Conservation (phyloP, 169 alveolate species). For the Plasmodium gaboni region DNA sequence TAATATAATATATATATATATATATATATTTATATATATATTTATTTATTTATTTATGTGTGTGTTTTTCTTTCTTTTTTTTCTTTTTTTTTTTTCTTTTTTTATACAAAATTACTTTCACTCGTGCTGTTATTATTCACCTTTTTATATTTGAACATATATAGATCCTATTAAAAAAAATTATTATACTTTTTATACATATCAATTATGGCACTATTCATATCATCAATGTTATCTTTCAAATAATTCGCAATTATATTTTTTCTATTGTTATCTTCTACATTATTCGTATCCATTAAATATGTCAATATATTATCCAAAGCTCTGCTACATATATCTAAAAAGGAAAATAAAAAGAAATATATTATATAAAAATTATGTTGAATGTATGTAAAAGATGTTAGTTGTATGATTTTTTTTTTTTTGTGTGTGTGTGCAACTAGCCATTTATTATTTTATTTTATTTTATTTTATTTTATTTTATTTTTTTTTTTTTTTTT, state of each 20-base stretch:
- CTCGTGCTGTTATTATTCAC: background rate
- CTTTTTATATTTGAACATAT: background rate
- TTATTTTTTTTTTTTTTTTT: background rate
- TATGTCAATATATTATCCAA: conserved; percentile 31
- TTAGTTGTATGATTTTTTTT: too few species aligned
- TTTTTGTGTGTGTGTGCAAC: too few species aligned
- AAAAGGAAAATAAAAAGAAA: conserved; percentile 8
- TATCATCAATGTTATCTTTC: conserved; percentile 49
- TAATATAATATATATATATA: too few species aligned
- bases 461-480: too few species aligned
- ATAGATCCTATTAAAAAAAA: conserved; percentile 4
- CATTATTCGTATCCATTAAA: conserved; percentile 9
- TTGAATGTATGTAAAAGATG: too few species aligned
- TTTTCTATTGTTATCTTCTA: conserved; percentile 15
- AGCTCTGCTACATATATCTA: conserved; percentile 41
- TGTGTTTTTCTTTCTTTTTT: background rate
- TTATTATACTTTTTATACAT: conserved; percentile 57
- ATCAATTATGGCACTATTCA: conserved; percentile 48
- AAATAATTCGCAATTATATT: conserved; percentile 30
- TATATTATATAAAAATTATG: too few species aligned
- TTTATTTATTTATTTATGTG: background rate
- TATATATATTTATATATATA: background rate
- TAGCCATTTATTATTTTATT: too few species aligned
- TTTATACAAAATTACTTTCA: too few species aligned
- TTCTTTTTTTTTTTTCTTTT: too few species aligned